Percentiles rank a stretch among this genome's conserved stretches.
phyloP scores from a whole-genome alignment of 2,329 filamentous ascomycete species.

The Seiridium cupressi region DNA sequence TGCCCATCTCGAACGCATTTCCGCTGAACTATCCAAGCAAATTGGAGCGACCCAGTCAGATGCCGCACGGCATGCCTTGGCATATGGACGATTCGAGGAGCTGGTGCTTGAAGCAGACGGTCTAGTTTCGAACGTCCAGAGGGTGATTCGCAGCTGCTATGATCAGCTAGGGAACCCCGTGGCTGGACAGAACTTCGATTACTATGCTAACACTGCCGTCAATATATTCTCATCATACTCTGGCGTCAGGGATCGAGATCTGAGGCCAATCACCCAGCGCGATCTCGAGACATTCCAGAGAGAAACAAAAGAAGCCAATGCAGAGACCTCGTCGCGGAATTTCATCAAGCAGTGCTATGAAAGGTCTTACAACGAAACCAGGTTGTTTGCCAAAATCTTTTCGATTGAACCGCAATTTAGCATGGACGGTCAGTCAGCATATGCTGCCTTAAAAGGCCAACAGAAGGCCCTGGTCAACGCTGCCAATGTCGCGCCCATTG shows the following conservation, averaged over 20 bases:
- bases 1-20: slow-evolving; percentile 49
- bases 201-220: slow-evolving; percentile 52
- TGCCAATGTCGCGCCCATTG: slow-evolving; percentile 52
- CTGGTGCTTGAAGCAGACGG: slow-evolving; percentile 56
- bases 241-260: slow-evolving; percentile 49
- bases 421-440: slow-evolving; percentile 47
- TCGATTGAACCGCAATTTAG: slow-evolving; percentile 53
- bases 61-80: slow-evolving; percentile 57
- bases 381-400: slow-evolving; percentile 54
- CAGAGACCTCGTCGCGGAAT: slow-evolving; percentile 56
- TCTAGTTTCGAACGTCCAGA: slow-evolving; percentile 54
- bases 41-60: slow-evolving; percentile 55
- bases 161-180: slow-evolving; percentile 48
- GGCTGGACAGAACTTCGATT: slow-evolving; percentile 43
- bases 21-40: slow-evolving; percentile 53
- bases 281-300: slow-evolving; percentile 54
- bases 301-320: slow-evolving; percentile 45
- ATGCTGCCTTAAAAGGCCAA: slow-evolving; percentile 46
- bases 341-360: slow-evolving; percentile 61
- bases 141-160: slow-evolving; percentile 49
- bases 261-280: slow-evolving; percentile 50
- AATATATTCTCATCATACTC: slow-evolving; percentile 56
- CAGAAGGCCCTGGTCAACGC: slow-evolving; percentile 52
- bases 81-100: slow-evolving; percentile 59
- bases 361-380: slow-evolving; percentile 53